phyloP scores from a whole-genome alignment of 164 flowering plant species.

The Nelumbo lutea region DNA sequence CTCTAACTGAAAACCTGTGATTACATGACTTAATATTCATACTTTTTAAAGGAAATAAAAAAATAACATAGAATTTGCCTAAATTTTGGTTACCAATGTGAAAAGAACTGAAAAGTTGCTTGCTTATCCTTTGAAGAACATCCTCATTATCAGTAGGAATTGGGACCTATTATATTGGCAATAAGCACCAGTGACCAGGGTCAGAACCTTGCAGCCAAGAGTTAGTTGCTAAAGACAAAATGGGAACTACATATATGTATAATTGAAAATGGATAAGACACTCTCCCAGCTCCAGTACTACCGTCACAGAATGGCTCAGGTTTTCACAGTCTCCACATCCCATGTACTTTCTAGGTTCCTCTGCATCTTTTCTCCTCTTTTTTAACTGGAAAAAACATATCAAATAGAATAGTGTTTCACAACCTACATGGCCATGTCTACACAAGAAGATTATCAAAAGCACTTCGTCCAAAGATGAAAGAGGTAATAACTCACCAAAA shows the following conservation, averaged over 20 bases:
- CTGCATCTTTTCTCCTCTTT: conserved; percentile 78
- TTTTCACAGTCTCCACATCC: conserved; percentile 96
- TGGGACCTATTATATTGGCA: conserved; percentile 55
- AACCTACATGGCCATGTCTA: neutral
- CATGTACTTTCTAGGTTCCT: conserved; percentile 83
- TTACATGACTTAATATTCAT: neutral
- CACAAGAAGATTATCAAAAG: neutral
- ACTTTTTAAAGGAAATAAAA: neutral
- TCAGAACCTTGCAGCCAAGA: neutral
- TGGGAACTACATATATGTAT: neutral
- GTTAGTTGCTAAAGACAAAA: conserved; percentile 1
- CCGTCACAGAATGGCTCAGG: conserved; percentile 83
- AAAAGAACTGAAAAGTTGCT: conserved; percentile 73
- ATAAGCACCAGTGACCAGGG: neutral
- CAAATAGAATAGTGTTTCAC: conserved; percentile 2
- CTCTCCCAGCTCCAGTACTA: conserved; percentile 16
- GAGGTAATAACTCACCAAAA: neutral
- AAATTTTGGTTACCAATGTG: conserved; percentile 43
- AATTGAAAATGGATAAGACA: neutral
- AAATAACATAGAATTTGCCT: neutral
- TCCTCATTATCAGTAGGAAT: conserved; percentile 76
- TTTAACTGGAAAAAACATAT: conserved; percentile 47
- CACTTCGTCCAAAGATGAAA: neutral
- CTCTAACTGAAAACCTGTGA: too few relatives aligned
- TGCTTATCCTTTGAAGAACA: conserved; percentile 72